phyloP scores from a whole-genome alignment of 768 basidiomycete species.

The Tricholomella constricta region DNA sequence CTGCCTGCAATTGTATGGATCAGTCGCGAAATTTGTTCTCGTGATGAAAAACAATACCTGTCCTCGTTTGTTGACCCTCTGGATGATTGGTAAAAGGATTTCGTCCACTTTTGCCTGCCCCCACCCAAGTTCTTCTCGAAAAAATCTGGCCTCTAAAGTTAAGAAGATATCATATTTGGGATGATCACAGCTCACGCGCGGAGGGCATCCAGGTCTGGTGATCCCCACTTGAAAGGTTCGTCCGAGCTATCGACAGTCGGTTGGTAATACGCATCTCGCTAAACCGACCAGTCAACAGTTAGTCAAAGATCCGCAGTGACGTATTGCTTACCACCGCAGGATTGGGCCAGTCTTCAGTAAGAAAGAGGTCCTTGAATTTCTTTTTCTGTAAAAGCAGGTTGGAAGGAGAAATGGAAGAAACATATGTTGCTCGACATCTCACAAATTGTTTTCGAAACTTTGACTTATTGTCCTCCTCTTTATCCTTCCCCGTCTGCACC shows the following conservation, averaged over 20 bases:
- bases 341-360: slow-evolving; percentile 89
- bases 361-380: slow-evolving; percentile 80
- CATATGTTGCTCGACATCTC: slow-evolving; percentile 29
- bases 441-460: slow-evolving; percentile 87
- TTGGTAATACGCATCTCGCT: slow-evolving; percentile 93
- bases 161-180: background rate
- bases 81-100: slow-evolving; percentile 88
- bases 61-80: slow-evolving; percentile 79
- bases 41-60: slow-evolving; percentile 46
- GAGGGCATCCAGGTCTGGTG: slow-evolving; percentile 94
- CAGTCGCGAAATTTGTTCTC: slow-evolving; percentile 4
- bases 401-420: background rate
- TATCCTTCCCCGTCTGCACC: slow-evolving; percentile 90
- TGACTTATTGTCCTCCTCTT: slow-evolving; percentile 65
- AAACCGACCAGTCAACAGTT: slow-evolving; percentile 6
- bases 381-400: slow-evolving; percentile 64
- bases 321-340: slow-evolving; percentile 75
- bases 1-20: slow-evolving; percentile 40
- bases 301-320: background rate
- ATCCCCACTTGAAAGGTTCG: slow-evolving; percentile 95
- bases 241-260: slow-evolving; percentile 89
- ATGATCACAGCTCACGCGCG: slow-evolving; percentile 55
- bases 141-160: slow-evolving; percentile 47
- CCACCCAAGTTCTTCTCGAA: slow-evolving; percentile 84
- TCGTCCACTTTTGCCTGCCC: slow-evolving; percentile 82